Conservation (phyloP, 306 rosid genomes). For the Inga oerstediana region DNA sequence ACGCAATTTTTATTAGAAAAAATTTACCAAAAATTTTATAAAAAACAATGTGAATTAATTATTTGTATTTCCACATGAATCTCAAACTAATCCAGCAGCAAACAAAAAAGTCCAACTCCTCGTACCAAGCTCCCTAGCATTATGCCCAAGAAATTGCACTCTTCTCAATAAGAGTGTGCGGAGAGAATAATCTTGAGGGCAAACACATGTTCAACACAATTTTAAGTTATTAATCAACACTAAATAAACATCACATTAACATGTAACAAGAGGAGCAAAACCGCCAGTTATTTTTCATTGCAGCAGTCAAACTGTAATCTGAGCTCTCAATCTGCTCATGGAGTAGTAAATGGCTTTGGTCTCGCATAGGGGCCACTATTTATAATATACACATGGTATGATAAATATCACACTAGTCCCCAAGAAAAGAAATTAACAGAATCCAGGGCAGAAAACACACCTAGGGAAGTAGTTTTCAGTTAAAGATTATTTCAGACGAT, state of each 20-base stretch:
- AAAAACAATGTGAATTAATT: not conserved
- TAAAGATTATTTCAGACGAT: conserved; percentile 46
- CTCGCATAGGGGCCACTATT: not conserved
- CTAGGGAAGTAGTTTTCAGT: conserved; percentile 21
- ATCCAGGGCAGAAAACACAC: conserved; percentile 1
- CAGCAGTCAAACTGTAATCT: not conserved
- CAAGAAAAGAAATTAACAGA: not conserved
- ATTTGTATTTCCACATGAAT: not conserved
- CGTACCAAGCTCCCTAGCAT: not conserved
- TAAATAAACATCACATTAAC: not conserved
- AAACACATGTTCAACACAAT: not conserved
- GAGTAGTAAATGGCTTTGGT: not conserved
- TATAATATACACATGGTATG: not conserved
- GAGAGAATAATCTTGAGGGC: not conserved
- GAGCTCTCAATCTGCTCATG: not conserved
- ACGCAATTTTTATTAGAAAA: not conserved
- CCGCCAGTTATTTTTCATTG: not conserved
- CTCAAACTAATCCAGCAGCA: not conserved
- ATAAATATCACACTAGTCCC: conserved; percentile 2
- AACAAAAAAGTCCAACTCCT: not conserved
- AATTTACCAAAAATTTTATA: not conserved
- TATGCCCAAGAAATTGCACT: not conserved
- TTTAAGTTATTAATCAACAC: not conserved
- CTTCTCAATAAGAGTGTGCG: not conserved
- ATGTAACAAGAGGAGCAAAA: not conserved